Percentiles rank a stretch among this genome's conserved stretches.
phyloP scores from a whole-genome alignment of 345 rosid species.

The Moricandia moricandioides region DNA sequence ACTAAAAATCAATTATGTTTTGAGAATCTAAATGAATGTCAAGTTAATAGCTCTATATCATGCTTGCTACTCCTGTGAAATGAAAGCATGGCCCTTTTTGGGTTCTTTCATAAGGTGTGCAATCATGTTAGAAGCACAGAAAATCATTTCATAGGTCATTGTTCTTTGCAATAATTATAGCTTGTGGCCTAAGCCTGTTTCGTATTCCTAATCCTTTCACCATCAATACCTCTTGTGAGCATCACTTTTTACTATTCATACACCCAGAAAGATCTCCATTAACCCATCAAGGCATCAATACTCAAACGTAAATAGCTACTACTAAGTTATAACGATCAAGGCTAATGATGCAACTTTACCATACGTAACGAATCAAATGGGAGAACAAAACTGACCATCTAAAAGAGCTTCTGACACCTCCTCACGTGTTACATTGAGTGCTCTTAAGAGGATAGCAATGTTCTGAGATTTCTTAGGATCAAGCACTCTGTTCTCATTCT shows the following conservation, averaged over 20 bases:
- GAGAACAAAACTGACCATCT: slow-evolving; percentile 60
- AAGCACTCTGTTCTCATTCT: slow-evolving; percentile 81
- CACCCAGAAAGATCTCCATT: not conserved
- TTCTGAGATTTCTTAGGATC: slow-evolving; percentile 98
- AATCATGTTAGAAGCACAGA: slow-evolving; percentile 21
- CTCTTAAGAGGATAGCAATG: slow-evolving; percentile 90
- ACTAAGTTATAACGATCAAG: slow-evolving; percentile 4
- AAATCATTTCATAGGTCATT: slow-evolving; percentile 11
- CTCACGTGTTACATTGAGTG: slow-evolving; percentile 88
- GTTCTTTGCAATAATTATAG: slow-evolving; percentile 25
- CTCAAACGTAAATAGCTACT: not conserved
- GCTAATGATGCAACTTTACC: not conserved
- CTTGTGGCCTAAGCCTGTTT: slow-evolving; percentile 26
- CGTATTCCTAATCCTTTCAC: not conserved
- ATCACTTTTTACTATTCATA: slow-evolving; percentile 5
- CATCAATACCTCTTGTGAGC: not conserved
- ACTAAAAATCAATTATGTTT: not conserved
- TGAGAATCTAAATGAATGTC: slow-evolving; percentile 8
- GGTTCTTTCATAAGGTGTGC: not conserved
- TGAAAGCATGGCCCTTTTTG: not conserved
- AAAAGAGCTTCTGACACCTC: slow-evolving; percentile 93
- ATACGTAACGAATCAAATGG: not conserved
- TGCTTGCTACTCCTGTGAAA: not conserved
- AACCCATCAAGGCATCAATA: not conserved
- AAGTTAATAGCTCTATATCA: not conserved